These are phyloP conservation scores for Nematocida sp. DNA, from an alignment of 371 early-diverging fungal species.

Conservation along the genomic window DNA sequence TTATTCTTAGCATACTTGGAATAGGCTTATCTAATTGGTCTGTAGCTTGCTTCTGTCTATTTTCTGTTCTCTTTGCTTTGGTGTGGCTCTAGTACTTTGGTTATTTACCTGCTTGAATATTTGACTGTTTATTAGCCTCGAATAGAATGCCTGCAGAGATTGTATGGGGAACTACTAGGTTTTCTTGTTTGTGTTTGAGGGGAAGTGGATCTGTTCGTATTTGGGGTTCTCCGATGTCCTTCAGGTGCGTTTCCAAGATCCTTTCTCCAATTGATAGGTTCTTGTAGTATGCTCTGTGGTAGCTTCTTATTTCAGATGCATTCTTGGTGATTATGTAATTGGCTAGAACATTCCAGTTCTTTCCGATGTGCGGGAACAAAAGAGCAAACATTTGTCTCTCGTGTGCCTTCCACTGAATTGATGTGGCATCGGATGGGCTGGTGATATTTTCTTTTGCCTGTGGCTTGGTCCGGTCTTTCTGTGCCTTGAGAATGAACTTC, in stretches of 20 bases:
- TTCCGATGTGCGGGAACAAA: conserved; percentile 59
- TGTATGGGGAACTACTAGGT: conserved; percentile 17
- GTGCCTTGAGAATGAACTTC: conserved; percentile 16
- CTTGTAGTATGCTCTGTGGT: conserved; percentile 57
- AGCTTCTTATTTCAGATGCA: conserved; percentile 53
- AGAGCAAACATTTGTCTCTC: conserved; percentile 62
- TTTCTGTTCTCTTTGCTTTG: not conserved
- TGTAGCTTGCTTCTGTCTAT: too few relatives aligned
- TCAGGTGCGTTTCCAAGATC: conserved; percentile 53
- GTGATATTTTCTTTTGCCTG: not conserved
- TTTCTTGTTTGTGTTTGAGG: not conserved
- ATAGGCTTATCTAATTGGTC: too few relatives aligned
- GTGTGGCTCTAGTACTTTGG: not conserved
- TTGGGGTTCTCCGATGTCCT: conserved; percentile 36
- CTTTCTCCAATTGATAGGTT: conserved; percentile 51
- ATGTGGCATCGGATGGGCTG: too few relatives aligned
- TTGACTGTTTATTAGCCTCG: not conserved
- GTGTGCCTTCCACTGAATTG: conserved; percentile 54
- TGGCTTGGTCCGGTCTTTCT: not conserved
- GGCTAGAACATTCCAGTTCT: conserved; percentile 56
- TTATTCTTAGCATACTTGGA: too few relatives aligned
- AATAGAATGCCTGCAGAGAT: conserved; percentile 49
- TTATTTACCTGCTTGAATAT: too few relatives aligned
- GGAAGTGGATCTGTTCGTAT: conserved; percentile 33
- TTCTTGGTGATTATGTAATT: conserved; percentile 55